These are phyloP conservation scores for Populus nigra DNA, from an alignment of 345 rosid genomes.

Conservation along the genomic window DNA sequence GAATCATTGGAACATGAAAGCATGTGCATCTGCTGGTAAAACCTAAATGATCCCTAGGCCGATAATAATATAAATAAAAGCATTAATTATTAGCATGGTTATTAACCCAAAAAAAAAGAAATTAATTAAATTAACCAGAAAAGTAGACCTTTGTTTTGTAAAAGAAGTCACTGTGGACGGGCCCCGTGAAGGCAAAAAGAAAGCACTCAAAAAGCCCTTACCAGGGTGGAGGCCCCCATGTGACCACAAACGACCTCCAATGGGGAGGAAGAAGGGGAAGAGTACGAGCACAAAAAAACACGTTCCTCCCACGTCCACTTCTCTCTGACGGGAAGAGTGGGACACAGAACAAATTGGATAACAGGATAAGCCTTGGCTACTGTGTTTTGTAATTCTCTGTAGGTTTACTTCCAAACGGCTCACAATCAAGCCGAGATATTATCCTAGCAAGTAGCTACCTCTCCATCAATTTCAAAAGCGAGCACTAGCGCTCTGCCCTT, in stretches of 20 bases:
- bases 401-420: slow-evolving; percentile 4
- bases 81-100: slow-evolving; percentile 10
- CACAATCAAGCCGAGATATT: background rate
- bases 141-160: background rate
- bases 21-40: slow-evolving; percentile 25
- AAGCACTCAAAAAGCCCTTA: slow-evolving; percentile 32
- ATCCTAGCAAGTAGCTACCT: background rate
- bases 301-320: slow-evolving; percentile 22
- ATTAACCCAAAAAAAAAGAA: background rate
- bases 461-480: background rate
- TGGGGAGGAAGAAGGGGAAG: background rate
- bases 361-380: slow-evolving; percentile 25
- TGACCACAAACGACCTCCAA: slow-evolving; percentile 15
- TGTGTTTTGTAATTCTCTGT: slow-evolving; percentile 10
- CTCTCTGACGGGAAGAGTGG: slow-evolving; percentile 18
- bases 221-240: slow-evolving; percentile 29
- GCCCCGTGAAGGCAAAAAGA: slow-evolving; percentile 15
- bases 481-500: background rate
- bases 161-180: slow-evolving; percentile 13
- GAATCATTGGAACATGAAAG: slow-evolving; percentile 30
- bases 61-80: background rate
- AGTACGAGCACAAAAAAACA: slow-evolving; percentile 1
- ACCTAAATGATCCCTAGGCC: slow-evolving; percentile 5
- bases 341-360: slow-evolving; percentile 4
- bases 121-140: background rate